phyloP scores from a whole-genome alignment of 345 rosid genomes.

The Bruguiera parviflora region DNA sequence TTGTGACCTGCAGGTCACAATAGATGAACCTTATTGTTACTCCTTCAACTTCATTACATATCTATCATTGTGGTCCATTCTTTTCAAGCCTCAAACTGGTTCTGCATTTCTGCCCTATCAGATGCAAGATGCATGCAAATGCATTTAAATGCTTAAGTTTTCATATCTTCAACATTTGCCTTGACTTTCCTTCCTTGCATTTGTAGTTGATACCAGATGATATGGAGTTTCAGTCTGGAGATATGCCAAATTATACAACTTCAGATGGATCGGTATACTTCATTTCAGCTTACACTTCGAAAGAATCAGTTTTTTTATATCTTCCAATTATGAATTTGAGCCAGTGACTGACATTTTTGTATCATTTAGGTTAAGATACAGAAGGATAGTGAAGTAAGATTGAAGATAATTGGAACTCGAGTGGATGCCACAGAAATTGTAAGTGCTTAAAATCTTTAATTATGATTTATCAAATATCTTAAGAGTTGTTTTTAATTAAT shows the following conservation, averaged over 20 bases:
- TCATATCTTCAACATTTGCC: background rate
- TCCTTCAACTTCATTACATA: background rate
- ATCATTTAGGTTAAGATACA: constrained; percentile 78
- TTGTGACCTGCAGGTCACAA: no score
- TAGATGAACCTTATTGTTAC: no score
- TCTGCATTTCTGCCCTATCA: background rate
- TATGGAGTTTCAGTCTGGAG: constrained; percentile 95
- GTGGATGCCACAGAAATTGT: constrained; percentile 93
- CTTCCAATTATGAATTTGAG: background rate
- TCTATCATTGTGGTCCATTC: background rate
- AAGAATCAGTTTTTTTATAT: background rate
- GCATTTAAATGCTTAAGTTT: no score
- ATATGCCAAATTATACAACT: constrained; percentile 85
- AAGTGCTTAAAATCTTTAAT: background rate
- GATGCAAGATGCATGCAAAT: background rate
- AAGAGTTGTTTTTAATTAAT: no score
- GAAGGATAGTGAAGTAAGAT: constrained; percentile 85
- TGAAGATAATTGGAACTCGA: constrained; percentile 88
- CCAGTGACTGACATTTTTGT: constrained; percentile 8
- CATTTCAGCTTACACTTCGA: background rate
- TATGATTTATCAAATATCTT: no score
- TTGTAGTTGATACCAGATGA: constrained; percentile 86
- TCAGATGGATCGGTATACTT: constrained; percentile 78
- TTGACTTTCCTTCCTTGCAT: background rate
- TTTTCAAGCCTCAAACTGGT: background rate